Evolutionary conservation across 2,329 filamentous ascomycete species (phyloP), one percentile per base, ranked within the genome.

Genomic region (Monilinia aucupariae): DNA sequence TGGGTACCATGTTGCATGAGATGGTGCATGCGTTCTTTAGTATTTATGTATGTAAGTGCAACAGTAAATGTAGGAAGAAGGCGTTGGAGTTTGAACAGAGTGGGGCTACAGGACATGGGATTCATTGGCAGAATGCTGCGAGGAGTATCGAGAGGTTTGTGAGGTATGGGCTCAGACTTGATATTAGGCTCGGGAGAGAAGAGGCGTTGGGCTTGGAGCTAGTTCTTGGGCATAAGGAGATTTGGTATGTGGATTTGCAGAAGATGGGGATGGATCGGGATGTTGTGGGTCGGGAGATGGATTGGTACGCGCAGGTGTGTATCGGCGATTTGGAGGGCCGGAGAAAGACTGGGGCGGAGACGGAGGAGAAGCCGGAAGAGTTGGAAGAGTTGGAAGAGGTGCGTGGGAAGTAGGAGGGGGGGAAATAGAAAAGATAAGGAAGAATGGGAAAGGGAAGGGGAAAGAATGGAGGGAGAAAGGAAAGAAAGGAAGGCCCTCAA

Each of bases 11-110:
- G 52, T 39, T 62, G 52, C 60, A 62, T 32, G 60, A 62, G 32
- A 62, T 62, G 60, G 17, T 62, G 5, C 60, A 62, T 41, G 60
- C 60, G 1, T 62, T 62, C 32, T 62, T 62, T n/a, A 58, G 60
- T 20, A 56, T 62, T n/a, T 62, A 62, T 41, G 60, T 62, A 6
- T 62, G 60, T 25, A 62, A 62, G 27, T 62, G 60, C n/a, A 49
- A 56, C 17, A 7, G 2, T 2, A 12, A 5, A 0, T 62, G 60
- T 43, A 9, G 32, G 13, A 22, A 15, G 13, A 37, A 50, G 4
- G 12, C 17, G 17, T 25, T 50, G 12, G 32, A 56, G 13, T 58
- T 56, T 13, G 52, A 62, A 10, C 12, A 62, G 10, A 58, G 51
- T 41, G 60, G 60, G 3, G 20, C 37, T 17, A 62, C 60, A 9